Base-by-base conservation (phyloP, 2,329 filamentous ascomycete genomes). In the Amauroascus verrucosus region DNA sequence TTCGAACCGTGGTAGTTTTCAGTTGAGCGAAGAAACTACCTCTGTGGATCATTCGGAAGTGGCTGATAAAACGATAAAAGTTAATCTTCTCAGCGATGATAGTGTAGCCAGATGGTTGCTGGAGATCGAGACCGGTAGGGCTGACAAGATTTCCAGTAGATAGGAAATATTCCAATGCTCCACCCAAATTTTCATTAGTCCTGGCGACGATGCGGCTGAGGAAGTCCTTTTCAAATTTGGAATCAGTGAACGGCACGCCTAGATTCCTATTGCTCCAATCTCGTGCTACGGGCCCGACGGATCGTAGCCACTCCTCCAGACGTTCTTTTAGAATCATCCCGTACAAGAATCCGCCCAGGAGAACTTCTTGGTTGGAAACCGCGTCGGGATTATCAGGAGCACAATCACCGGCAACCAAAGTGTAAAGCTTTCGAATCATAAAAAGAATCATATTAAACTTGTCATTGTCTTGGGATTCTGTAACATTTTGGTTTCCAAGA, bases 81-180 rank as follows among this genome's bases (percentile, higher is more conserved):
- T 98, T 98, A 67, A 98, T 91, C 77, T 97, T 97, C 68, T 98
- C 93, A 2, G 93, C 93, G 49, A 97, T 90, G 48, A 98, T 89
- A 0, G 88, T 95, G 70, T 95, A 98, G 58, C 93, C 93, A 11
- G 91, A 93, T 0, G 85, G 84, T 70, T 98, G 93, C 66, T 97
- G 93, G 64, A 96, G 71, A 77, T 98, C 93, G 38, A 98, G 77
- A 59, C 93, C 93, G 28, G 88, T 95, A 13, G 88, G 84, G 75
- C 88, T 95, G 64, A 88, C 82, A 44, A 98, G 75, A 64, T 98
- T 98, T 61, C 93, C 93, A 0, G 93, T 98, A 0, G 91, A 95
- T 57, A 98, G 73, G 71, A 98, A 98, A 68, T 98, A 98, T 66
- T 96, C 89, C 58, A 98, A 75, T 1, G 83, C 82, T 62, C 86